Evolutionary conservation across 1,284 basidiomycete species (phyloP).

Genomic region (Erythrobasidium hasegawianum): DNA sequence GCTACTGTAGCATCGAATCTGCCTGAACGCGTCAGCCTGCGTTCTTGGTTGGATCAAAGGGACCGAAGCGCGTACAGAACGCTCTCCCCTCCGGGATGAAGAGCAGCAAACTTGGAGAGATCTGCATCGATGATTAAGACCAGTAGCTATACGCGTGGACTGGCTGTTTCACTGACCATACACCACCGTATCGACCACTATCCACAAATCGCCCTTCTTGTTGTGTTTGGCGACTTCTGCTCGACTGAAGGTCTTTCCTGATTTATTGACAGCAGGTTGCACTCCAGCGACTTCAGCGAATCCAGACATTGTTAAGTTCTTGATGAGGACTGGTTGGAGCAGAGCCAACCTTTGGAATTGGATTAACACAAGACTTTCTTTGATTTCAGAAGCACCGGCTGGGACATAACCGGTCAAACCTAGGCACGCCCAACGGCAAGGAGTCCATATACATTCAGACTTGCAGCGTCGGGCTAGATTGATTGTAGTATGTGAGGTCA

Average conservation of each 20-base stretch:
- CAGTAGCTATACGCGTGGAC: background rate
- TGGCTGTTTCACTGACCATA: conserved; percentile 56
- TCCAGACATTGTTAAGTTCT: background rate
- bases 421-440: no score
- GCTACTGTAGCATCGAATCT: conserved; percentile 35
- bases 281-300: conserved; percentile 25
- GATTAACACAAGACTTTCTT: no score
- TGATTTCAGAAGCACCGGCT: no score
- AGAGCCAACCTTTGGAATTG: no score
- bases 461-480: no score
- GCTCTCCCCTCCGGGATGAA: conserved; percentile 76
- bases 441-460: no score
- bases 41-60: conserved; percentile 54
- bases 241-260: conserved; percentile 48
- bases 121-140: background rate
- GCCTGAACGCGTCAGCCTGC: background rate
- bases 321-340: background rate
- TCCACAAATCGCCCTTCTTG: conserved; percentile 71
- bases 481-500: no score
- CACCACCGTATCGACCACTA: conserved; percentile 75
- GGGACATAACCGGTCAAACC: no score
- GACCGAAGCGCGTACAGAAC: conserved; percentile 66
- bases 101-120: conserved; percentile 61
- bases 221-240: conserved; percentile 58
- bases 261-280: conserved; percentile 27